Evolutionary conservation across 768 basidiomycete species (phyloP), one percentile per base, ranked within the genome.

Genomic region (Boletus tomentosulus): DNA sequence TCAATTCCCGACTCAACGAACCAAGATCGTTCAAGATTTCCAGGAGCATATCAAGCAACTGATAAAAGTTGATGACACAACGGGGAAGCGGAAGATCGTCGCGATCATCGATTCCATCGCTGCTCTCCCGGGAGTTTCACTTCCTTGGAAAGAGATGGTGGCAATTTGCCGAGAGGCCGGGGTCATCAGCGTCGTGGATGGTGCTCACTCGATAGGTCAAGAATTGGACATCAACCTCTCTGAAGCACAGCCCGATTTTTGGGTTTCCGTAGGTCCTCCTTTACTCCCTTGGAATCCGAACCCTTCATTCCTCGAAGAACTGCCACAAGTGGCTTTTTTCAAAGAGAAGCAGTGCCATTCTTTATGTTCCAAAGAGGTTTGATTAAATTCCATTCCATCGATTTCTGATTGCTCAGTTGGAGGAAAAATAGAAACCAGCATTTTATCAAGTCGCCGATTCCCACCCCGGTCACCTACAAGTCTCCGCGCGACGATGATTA

Each of bases 251-350:
- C 87, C 87, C 11, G 91, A 93, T 68, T 90, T 92, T 63, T 91
- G 84, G 84, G 72, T 86, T 24, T 85, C 88, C 33, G 88, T 89
- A 56, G 24, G 80, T 73, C 4, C 3, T 16, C 41, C 22, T 30
- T 15, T 33, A 24, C 28, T 28, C 35, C 13, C 3, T n/a, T 19
- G 11, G 22, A 35, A 1, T 16, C 9, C 11, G 33, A 34, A 34
- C 7, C 8, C 50, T 24, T 35, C 22, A 11, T 51, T 39, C 10
- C 31, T 5, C 2, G 13, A 50, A 89, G 82, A 92, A 92, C 61
- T 87, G 86, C 58, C 87, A 93, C 70, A 93, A 94, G 69, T 95
- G 92, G 91, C 71, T 92, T 2, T 84, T 77, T 60, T 76, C 81
- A 3, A 86, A 89, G 66, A 78, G 91, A 6, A 74, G 81, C 1